phyloP scores from a whole-genome alignment of 495 filamentous ascomycete species.

The Daldinia bambusicola region DNA sequence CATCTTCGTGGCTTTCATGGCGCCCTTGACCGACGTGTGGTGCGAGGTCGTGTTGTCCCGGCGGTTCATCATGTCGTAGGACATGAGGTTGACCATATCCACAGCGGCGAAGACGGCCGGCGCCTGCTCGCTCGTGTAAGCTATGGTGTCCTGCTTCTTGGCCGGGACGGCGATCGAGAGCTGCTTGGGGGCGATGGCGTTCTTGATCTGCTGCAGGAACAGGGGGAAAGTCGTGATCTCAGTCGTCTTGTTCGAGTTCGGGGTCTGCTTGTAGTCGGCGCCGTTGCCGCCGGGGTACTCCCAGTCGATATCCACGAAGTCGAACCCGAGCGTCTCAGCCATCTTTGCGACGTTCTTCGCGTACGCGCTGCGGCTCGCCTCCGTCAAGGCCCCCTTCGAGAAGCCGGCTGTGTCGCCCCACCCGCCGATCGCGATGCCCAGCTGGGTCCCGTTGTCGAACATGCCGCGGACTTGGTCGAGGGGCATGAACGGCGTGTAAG shows the following conservation, averaged over 20 bases:
- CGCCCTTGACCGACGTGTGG: conserved; percentile 62
- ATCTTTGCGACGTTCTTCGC: conserved; percentile 66
- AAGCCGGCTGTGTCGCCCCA: conserved; percentile 70
- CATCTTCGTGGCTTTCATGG: conserved; percentile 57
- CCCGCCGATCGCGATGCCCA: conserved; percentile 70
- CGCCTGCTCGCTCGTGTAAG: conserved; percentile 64
- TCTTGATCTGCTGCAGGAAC: conserved; percentile 64
- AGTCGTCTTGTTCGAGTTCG: conserved; percentile 61
- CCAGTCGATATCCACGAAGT: conserved; percentile 73
- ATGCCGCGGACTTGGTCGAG: conserved; percentile 58
- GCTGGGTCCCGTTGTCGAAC: conserved; percentile 62
- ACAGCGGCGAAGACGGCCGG: conserved; percentile 65
- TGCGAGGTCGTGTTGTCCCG: conserved; percentile 67
- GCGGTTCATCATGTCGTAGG: conserved; percentile 73
- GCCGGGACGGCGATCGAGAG: conserved; percentile 71
- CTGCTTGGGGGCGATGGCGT: conserved; percentile 63
- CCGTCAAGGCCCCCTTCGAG: conserved; percentile 56
- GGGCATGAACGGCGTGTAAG: conserved; percentile 61
- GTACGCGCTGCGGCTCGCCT: conserved; percentile 58
- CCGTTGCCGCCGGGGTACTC: conserved; percentile 75
- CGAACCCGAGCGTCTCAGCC: conserved; percentile 61
- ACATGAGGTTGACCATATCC: conserved; percentile 74
- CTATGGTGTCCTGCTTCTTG: conserved; percentile 65
- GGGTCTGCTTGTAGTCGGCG: conserved; percentile 60
- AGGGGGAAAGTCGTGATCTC: conserved; percentile 69